Base-by-base conservation (phyloP, 352 stramenopile species). In the Phytophthora aleatoria region DNA sequence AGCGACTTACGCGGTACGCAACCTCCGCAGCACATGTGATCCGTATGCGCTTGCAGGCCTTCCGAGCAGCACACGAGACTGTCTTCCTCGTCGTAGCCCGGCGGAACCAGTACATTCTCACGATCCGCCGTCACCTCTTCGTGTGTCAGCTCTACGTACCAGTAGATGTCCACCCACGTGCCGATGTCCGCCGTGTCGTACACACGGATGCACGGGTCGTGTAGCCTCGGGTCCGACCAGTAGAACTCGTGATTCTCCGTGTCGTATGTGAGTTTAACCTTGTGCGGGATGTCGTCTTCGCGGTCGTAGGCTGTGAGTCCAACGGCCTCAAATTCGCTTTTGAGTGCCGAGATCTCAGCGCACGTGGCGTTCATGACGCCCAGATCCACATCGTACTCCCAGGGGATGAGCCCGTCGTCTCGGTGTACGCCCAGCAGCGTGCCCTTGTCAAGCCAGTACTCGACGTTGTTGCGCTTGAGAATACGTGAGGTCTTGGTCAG, bases 401-500 rank as follows among this genome's bases (percentile, higher is more conserved):
- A 92, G 12, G 83, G 83, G 58, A 94, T 94, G 33, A 94, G 68
- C 4, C 79, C 83, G 3, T 81, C 64, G 54, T 94, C 81, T 16
- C 85, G 83, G 31, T 91, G 74, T 31, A 91, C 73, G 33, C 85
- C 83, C 13, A 92, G 63, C 3, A 94, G 69, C 50, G 85, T 91
- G 53, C 85, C 83, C 63, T 91, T 91, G 75, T 94, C 85, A 20
- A 94, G 78, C 85, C 85, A 94, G 53, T 91, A 94, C 73, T 94
- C 78, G 66, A 94, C 49, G 35, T 81, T 67, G 69, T 92, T 76
- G 51, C 61, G 69, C 57, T 90, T 73, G 26, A 92, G 68, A 39
- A 92, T 85, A 2, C 39, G 64, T 11, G 81, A 81, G 24, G 84
- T 90, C 64, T 86, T 91, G 41, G 73, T 89, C 57, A 92, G 68